Base-by-base conservation (phyloP, 2,329 filamentous ascomycete genomes). In the Tolypocladium guangdongense region DNA sequence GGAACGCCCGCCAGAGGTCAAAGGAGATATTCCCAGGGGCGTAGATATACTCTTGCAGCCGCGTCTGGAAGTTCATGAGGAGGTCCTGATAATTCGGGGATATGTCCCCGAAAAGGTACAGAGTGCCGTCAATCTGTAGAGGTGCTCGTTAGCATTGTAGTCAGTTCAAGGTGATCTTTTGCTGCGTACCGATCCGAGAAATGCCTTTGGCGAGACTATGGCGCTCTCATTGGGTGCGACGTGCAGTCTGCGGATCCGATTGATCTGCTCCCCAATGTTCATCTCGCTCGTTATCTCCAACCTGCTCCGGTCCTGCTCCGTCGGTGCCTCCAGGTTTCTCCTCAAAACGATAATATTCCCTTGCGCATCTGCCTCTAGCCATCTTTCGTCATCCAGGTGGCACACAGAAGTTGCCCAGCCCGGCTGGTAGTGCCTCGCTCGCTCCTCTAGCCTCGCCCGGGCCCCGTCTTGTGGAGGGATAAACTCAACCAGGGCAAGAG, bases 251-350 rank as follows among this genome's bases (percentile, higher is more conserved):
- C 86, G 81, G 53, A 97, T 95, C 35, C 83, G 81, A 65, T 99
- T 99, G 53, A 97, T 89, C 80, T 93, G 90, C 67, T 99, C 92
- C 1, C 93, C 91, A 11, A 99, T 75, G 46, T 86, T 83, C 57
- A 97, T 82, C 68, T 96, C 91, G 55, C 87, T 86, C 1, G 82
- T 88, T 6, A 90, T 76, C 43, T 88, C 79, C 59, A 97, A 71
- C 32, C 83, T 77, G 50, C 78, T 78, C 55, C 78, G 80, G 60
- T 96, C 90, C 51, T 93, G 85, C 1, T 80, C 78, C 0, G 84
- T 90, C 1, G 90, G 84, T 0, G 87, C 89, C 2, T 84, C 77
- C 2, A 74, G 63, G 60, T 96, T 91, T 38, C 84, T 81, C 51
- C 82, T 77, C n/a, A 97, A 73, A 3, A 96, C 83, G 52, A 91